Conservation (phyloP, 2,329 filamentous ascomycete species). For the Claviceps citrina region DNA sequence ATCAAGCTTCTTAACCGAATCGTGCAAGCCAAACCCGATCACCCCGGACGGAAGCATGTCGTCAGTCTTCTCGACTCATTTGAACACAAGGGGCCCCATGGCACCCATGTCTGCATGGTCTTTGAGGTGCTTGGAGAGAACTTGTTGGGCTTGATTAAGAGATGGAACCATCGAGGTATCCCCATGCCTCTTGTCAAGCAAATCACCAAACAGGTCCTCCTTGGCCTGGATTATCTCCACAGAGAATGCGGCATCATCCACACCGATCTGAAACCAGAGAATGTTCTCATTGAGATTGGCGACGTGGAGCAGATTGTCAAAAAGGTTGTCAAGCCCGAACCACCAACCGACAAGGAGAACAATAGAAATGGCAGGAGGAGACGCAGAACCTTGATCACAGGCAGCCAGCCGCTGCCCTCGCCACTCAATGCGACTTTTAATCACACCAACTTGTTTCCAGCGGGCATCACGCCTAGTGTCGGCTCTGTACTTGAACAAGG, state of each 20-base stretch:
- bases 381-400: constrained; percentile 85
- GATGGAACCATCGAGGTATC: constrained; percentile 95
- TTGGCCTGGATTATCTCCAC: constrained; percentile 91
- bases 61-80: constrained; percentile 94
- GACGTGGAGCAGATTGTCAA: constrained; percentile 98
- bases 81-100: constrained; percentile 92
- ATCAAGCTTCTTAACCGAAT: constrained; percentile 97
- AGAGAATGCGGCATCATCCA: constrained; percentile 98
- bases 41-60: constrained; percentile 87
- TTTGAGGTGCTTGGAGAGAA: constrained; percentile 97
- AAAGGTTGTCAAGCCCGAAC: constrained; percentile 76
- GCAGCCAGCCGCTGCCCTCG: constrained; percentile 88
- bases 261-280: constrained; percentile 93
- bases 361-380: constrained; percentile 82
- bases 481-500: constrained; percentile 73
- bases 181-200: constrained; percentile 95
- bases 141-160: constrained; percentile 84
- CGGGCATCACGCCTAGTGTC: constrained; percentile 56
- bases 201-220: constrained; percentile 92
- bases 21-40: constrained; percentile 83
- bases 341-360: constrained; percentile 56
- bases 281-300: constrained; percentile 95
- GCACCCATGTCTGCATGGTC: constrained; percentile 96
- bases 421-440: constrained; percentile 87
- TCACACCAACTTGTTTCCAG: constrained; percentile 54